phyloP scores from a whole-genome alignment of 1,284 basidiomycete species.

The Ustilago crameri region DNA sequence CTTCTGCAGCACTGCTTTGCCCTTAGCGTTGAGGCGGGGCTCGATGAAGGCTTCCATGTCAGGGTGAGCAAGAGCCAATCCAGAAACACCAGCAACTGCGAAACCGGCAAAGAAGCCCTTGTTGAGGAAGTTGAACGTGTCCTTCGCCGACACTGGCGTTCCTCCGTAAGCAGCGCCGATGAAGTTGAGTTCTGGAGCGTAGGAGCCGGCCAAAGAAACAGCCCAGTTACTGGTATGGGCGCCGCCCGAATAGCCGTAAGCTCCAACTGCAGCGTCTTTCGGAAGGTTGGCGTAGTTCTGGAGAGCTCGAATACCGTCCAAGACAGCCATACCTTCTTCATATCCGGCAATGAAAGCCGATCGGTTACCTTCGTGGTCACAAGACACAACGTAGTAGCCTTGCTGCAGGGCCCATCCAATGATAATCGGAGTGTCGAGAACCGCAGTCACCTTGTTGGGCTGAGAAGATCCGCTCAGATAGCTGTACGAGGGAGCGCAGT shows the following conservation, averaged over 20 bases:
- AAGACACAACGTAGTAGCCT: conserved; percentile 60
- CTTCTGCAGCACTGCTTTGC: conserved; percentile 16
- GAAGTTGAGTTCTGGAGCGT: conserved; percentile 59
- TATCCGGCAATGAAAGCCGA: conserved; percentile 54
- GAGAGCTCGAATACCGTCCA: conserved; percentile 55
- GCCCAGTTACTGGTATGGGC: conserved; percentile 58
- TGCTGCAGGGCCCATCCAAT: conserved; percentile 50
- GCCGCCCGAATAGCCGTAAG: conserved; percentile 59
- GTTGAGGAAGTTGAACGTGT: conserved; percentile 48
- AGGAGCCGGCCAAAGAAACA: conserved; percentile 22
- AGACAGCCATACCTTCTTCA: conserved; percentile 49
- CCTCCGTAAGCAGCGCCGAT: conserved; percentile 60
- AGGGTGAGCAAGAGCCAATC: conserved; percentile 36
- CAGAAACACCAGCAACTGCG: conserved; percentile 51
- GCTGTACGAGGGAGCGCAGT: conserved; percentile 54
- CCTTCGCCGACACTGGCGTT: conserved; percentile 48
- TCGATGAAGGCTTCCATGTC: conserved; percentile 34
- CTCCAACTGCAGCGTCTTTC: conserved; percentile 27
- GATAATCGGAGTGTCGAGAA: conserved; percentile 39
- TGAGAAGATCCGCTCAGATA: conserved; percentile 21
- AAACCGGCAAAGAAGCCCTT: conserved; percentile 51
- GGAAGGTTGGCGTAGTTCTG: conserved; percentile 32
- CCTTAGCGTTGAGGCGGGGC: conserved; percentile 27
- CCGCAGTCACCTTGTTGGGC: conserved; percentile 24
- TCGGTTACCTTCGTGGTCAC: conserved; percentile 58